phyloP scores from a whole-genome alignment of 805 yeast genomes.

The Saccharomycopsis fodiens region DNA sequence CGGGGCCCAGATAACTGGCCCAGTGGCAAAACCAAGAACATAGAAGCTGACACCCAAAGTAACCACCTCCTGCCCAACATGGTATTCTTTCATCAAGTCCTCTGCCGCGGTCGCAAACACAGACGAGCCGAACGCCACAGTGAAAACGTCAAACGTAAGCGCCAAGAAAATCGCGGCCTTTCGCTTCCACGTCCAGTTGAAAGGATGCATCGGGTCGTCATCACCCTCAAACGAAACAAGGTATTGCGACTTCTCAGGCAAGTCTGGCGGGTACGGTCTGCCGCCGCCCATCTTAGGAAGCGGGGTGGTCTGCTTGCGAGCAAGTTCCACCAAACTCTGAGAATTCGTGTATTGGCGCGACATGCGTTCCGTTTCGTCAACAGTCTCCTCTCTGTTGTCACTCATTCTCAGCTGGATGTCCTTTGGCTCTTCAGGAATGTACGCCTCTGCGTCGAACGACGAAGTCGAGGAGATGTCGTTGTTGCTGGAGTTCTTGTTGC shows the following conservation, averaged over 20 bases:
- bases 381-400: conserved; percentile 17
- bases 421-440: not conserved
- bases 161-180: conserved; percentile 39
- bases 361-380: conserved; percentile 28
- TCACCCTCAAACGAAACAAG: conserved; percentile 72
- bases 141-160: conserved; percentile 43
- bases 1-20: conserved; percentile 90
- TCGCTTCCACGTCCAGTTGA: conserved; percentile 55
- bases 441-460: not conserved
- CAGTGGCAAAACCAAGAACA: conserved; percentile 90
- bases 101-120: conserved; percentile 59
- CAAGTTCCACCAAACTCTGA: conserved; percentile 25
- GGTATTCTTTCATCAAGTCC: conserved; percentile 41
- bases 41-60: conserved; percentile 71
- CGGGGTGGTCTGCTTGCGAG: conserved; percentile 30
- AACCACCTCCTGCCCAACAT: conserved; percentile 61
- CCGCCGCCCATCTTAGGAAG: conserved; percentile 61
- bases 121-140: conserved; percentile 75
- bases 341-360: conserved; percentile 38
- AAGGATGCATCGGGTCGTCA: conserved; percentile 73
- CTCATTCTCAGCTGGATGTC: conserved; percentile 8
- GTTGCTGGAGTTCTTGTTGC: no score
- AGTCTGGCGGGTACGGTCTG: conserved; percentile 52
- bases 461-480: not conserved
- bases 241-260: conserved; percentile 49